Evolutionary conservation across 2,329 filamentous ascomycete genomes (phyloP).

Genomic region (Colletotrichum musae): DNA sequence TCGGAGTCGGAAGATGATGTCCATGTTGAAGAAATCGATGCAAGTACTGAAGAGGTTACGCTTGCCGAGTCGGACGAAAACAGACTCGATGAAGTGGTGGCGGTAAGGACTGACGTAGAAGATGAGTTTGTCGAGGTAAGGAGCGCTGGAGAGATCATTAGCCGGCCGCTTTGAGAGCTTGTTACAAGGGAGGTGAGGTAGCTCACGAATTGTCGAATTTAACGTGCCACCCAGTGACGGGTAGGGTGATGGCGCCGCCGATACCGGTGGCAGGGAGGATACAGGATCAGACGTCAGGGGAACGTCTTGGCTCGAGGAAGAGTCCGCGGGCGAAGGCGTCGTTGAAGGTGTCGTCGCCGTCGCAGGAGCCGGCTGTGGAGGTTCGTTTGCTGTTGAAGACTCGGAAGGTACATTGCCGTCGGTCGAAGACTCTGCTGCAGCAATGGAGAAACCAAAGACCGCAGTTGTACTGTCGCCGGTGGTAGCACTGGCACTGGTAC

Average conservation of each 20-base stretch:
- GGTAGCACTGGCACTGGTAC: slow-evolving; percentile 33
- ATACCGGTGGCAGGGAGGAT: slow-evolving; percentile 33
- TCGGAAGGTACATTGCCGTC: slow-evolving; percentile 14
- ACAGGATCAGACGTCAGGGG: slow-evolving; percentile 51
- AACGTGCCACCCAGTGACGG: slow-evolving; percentile 40
- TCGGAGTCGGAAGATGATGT: slow-evolving; percentile 4
- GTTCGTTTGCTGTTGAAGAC: slow-evolving; percentile 13
- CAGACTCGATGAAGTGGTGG: slow-evolving; percentile 32
- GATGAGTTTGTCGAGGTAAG: slow-evolving; percentile 39
- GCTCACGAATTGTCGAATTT: slow-evolving; percentile 47
- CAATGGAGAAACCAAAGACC: slow-evolving; percentile 29
- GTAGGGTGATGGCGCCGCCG: slow-evolving; percentile 34
- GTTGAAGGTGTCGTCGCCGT: slow-evolving; percentile 42
- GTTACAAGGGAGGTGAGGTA: neutral
- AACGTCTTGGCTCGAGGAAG: slow-evolving; percentile 34
- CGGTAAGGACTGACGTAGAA: slow-evolving; percentile 40
- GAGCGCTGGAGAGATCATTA: slow-evolving; percentile 33
- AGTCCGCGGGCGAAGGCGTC: slow-evolving; percentile 46
- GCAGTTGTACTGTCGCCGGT: slow-evolving; percentile 13
- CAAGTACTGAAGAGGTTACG: slow-evolving; percentile 31
- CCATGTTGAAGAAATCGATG: slow-evolving; percentile 28
- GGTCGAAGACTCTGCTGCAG: slow-evolving; percentile 23
- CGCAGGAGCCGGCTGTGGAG: slow-evolving; percentile 33
- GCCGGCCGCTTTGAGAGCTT: neutral
- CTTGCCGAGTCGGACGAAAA: slow-evolving; percentile 32